Evolutionary conservation across 108 stramenopile species (phyloP).

Genomic region (Craspedostauros australis): DNA sequence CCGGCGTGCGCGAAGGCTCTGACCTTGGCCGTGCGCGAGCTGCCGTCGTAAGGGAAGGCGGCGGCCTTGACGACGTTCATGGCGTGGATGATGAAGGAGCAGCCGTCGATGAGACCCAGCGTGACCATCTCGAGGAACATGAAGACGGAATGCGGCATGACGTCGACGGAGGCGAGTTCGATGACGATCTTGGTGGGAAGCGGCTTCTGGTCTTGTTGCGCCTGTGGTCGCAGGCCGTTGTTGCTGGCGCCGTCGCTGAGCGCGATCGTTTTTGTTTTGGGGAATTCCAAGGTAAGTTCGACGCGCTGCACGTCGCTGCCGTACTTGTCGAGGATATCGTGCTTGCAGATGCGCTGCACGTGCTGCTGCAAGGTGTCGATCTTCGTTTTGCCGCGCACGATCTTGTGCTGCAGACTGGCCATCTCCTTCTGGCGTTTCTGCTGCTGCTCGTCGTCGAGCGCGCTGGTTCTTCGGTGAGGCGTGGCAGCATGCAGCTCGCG

Average conservation of each 20-base stretch:
- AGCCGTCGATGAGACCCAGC: conserved; percentile 48
- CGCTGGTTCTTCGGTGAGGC: neutral
- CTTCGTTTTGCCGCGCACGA: neutral
- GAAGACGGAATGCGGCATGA: conserved; percentile 68
- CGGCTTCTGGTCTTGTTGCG: neutral
- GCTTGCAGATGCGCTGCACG: conserved; percentile 14
- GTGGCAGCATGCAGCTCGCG: conserved; percentile 7
- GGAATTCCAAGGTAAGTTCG: conserved; percentile 24
- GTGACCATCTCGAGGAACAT: conserved; percentile 71
- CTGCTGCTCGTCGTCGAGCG: neutral
- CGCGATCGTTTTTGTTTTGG: neutral
- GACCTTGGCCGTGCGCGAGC: conserved; percentile 11
- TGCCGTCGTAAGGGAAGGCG: conserved; percentile 22
- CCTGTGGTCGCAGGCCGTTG: neutral
- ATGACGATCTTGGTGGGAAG: conserved; percentile 26
- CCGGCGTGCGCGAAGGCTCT: conserved; percentile 25
- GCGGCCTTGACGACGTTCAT: conserved; percentile 70
- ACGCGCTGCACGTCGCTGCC: conserved; percentile 24
- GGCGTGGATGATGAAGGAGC: conserved; percentile 56
- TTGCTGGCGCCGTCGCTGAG: neutral
- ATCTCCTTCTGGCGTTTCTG: conserved; percentile 3
- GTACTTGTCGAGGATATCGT: conserved; percentile 19
- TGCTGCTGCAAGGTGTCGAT: conserved; percentile 13
- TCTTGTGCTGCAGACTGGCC: conserved; percentile 11
- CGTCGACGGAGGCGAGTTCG: conserved; percentile 56